phyloP scores from a whole-genome alignment of 2,329 filamentous ascomycete species.

The Claviceps cyperi region DNA sequence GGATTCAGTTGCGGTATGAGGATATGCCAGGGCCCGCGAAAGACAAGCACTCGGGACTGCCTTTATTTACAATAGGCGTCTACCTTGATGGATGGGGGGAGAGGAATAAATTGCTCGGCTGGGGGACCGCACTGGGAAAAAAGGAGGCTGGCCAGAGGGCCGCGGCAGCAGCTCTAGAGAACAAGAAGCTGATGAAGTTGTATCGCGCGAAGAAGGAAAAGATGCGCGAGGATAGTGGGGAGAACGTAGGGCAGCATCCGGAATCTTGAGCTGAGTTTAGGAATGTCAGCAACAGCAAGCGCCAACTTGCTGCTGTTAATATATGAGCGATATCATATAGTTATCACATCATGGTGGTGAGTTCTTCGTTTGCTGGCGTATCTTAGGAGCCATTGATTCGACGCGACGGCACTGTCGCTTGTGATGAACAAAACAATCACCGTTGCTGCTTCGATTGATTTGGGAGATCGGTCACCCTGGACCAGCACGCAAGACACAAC shows the following conservation, averaged over 20 bases:
- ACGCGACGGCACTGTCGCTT: too few species aligned
- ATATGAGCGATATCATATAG: background rate
- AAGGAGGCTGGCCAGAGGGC: slow-evolving; percentile 55
- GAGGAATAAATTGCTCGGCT: slow-evolving; percentile 44
- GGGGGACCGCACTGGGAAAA: slow-evolving; percentile 50
- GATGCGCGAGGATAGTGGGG: background rate
- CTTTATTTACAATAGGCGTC: slow-evolving; percentile 47
- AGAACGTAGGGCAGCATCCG: background rate
- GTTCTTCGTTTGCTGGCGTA: background rate
- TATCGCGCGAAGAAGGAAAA: slow-evolving; percentile 31
- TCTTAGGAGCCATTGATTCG: background rate
- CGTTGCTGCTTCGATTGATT: too few species aligned
- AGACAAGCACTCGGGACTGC: slow-evolving; percentile 37
- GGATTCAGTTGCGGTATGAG: slow-evolving; percentile 46
- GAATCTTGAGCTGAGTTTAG: background rate
- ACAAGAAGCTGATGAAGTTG: slow-evolving; percentile 47
- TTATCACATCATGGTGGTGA: background rate
- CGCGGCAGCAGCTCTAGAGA: slow-evolving; percentile 46
- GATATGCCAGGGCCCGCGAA: slow-evolving; percentile 38
- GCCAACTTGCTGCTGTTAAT: background rate
- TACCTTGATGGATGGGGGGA: slow-evolving; percentile 58
- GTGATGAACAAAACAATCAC: too few species aligned
- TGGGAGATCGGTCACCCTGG: too few species aligned
- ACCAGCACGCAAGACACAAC: too few species aligned
- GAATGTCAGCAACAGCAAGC: background rate